A percentile compares a stretch with the other conserved stretches of the same genome.
These are phyloP conservation scores for Penicillium sp. DNA, from an alignment of 2,329 filamentous ascomycete genomes.

Conservation along the genomic window DNA sequence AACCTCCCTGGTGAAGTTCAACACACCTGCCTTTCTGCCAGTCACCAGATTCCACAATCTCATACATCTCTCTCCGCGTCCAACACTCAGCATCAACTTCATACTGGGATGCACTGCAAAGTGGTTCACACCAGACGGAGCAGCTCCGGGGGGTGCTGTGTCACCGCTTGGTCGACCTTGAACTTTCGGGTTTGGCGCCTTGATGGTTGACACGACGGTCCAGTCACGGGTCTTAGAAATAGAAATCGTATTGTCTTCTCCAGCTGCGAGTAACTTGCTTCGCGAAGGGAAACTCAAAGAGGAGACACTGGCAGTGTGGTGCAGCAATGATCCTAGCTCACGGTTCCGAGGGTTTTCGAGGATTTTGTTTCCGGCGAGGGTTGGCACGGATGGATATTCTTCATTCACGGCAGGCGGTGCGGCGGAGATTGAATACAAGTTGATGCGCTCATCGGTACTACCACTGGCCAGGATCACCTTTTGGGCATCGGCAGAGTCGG, in stretches of 20 bases:
- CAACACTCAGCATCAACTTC: constrained; percentile 93
- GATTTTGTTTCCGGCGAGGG: constrained; percentile 69
- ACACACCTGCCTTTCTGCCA: constrained; percentile 88
- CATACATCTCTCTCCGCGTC: constrained; percentile 87
- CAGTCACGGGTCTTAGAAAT: constrained; percentile 87
- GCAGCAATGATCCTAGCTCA: constrained; percentile 80
- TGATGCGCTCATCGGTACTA: constrained; percentile 89
- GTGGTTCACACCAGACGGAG: constrained; percentile 86
- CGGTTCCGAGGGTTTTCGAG: constrained; percentile 83
- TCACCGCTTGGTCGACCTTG: constrained; percentile 82
- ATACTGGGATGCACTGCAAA: constrained; percentile 95
- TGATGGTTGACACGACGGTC: constrained; percentile 82
- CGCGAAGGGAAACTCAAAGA: constrained; percentile 77
- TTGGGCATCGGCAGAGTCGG: constrained; percentile 57
- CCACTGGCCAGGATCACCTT: constrained; percentile 89
- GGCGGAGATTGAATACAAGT: constrained; percentile 84
- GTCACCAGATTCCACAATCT: constrained; percentile 95
- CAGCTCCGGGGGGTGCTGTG: constrained; percentile 76
- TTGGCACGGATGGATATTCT: constrained; percentile 60
- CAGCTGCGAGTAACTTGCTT: constrained; percentile 81
- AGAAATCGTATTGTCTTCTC: constrained; percentile 88
- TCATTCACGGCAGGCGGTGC: constrained; percentile 60
- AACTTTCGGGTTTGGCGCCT: constrained; percentile 79
- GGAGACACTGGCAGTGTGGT: constrained; percentile 82
- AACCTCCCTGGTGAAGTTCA: constrained; percentile 76